A percentile compares a stretch with the other conserved stretches of the same genome.
Evolutionary conservation across 78 protist species (phyloP).

Genomic region (Dictyostelium firmibasis): DNA sequence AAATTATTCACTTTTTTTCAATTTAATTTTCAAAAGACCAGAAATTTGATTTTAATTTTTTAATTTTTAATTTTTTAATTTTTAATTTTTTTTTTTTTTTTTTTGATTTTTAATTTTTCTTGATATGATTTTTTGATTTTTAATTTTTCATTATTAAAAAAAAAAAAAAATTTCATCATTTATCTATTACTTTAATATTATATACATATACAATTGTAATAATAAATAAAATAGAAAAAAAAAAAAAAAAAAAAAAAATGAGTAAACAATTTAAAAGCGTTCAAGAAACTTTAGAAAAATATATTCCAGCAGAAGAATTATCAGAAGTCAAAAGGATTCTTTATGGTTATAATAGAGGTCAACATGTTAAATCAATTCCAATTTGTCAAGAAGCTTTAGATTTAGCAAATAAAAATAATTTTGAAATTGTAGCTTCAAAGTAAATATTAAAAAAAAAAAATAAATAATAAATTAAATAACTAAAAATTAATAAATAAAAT

Average conservation of each 20-base stretch:
- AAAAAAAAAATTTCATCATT: not conserved
- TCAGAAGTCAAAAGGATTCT: constrained; percentile 84
- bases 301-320: constrained; percentile 84
- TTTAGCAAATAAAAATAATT: constrained; percentile 66
- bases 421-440: constrained; percentile 81
- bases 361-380: constrained; percentile 20
- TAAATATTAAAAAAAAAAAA: not conserved
- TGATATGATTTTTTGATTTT: not conserved
- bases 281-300: constrained; percentile 28
- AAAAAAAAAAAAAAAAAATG: not conserved
- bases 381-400: constrained; percentile 40
- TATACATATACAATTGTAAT: not conserved
- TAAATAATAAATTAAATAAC: not conserved
- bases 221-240: not conserved
- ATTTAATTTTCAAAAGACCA: too few species aligned
- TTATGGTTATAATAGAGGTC: constrained; percentile 79
- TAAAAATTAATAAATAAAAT: not conserved
- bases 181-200: not conserved
- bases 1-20: too few species aligned
- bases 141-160: not conserved
- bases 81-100: not conserved
- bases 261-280: constrained; percentile 15
- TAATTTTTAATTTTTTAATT: too few species aligned
- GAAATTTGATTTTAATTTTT: too few species aligned
- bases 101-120: not conserved